These are phyloP conservation scores for Astragalus membranaceus DNA, from an alignment of 306 rosid genomes.

Conservation along the genomic window DNA sequence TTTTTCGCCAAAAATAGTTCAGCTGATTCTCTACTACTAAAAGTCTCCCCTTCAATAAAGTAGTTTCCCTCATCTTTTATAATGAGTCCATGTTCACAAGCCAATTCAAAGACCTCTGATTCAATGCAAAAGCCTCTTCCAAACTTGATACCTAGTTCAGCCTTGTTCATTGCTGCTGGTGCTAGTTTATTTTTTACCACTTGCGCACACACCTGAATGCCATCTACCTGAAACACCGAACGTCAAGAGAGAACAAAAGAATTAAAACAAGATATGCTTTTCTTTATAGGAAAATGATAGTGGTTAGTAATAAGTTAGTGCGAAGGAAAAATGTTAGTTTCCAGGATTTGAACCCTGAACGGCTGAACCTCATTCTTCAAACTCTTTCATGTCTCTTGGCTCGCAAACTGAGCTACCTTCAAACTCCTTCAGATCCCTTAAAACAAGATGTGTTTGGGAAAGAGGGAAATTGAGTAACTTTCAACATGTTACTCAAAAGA, in stretches of 20 bases:
- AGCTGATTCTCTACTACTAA: constrained; percentile 41
- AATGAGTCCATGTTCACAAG: constrained; percentile 63
- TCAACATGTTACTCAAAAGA: not conserved
- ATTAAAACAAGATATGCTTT: not conserved
- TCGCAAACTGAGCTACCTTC: too few relatives aligned
- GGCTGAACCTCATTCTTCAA: too few relatives aligned
- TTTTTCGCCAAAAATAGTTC: constrained; percentile 42
- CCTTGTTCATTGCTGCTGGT: constrained; percentile 53
- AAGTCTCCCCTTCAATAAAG: constrained; percentile 41
- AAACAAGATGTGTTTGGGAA: not conserved
- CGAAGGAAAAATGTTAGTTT: too few relatives aligned
- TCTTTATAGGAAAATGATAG: too few relatives aligned
- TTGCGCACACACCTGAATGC: constrained; percentile 47
- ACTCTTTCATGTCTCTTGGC: too few relatives aligned
- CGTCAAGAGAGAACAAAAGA: not conserved
- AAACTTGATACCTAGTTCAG: constrained; percentile 57
- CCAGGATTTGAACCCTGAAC: too few relatives aligned
- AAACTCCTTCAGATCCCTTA: not conserved
- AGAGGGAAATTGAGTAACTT: not conserved
- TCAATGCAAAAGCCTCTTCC: constrained; percentile 68
- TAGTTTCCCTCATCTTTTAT: constrained; percentile 45
- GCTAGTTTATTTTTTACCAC: constrained; percentile 82
- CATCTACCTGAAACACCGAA: constrained; percentile 47
- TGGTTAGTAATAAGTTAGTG: too few relatives aligned
- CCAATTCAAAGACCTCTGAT: constrained; percentile 70